A percentile compares a stretch with the other conserved stretches of the same genome.
Conservation (phyloP, 441 rosid species). For the Populus hybrid region DNA sequence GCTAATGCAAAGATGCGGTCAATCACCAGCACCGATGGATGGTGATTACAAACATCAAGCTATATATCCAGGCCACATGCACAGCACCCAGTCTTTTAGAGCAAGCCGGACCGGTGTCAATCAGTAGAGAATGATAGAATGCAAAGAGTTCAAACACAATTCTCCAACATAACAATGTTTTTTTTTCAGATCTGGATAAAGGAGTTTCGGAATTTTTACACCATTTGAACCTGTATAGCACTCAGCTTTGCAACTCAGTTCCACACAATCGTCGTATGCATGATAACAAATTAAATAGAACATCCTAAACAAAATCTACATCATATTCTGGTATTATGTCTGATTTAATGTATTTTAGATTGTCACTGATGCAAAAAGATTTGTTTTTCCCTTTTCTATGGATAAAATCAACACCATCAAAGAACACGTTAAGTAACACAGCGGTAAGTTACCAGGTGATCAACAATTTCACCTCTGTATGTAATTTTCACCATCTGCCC, state of each 20-base stretch:
- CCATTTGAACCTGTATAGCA: not conserved
- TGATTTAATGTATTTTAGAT: not conserved
- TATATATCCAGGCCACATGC: too few relatives aligned
- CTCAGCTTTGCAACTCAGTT: not conserved
- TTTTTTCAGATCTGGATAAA: not conserved
- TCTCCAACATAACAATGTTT: not conserved
- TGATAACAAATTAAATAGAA: not conserved
- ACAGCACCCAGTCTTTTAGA: too few relatives aligned
- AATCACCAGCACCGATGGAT: too few relatives aligned
- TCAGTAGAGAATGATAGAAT: not conserved
- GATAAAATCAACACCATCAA: not conserved
- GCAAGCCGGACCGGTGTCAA: too few relatives aligned
- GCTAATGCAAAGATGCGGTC: too few relatives aligned
- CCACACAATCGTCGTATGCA: not conserved
- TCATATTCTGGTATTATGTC: not conserved
- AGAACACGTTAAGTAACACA: slow-evolving; percentile 37
- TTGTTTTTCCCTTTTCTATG: too few relatives aligned
- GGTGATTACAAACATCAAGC: too few relatives aligned
- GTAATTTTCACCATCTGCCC: slow-evolving; percentile 50
- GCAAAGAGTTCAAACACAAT: not conserved
- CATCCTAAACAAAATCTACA: not conserved
- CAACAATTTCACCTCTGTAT: slow-evolving; percentile 35
- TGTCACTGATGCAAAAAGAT: not conserved
- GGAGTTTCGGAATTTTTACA: not conserved
- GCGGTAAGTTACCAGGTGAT: slow-evolving; percentile 38